These are phyloP conservation scores for Solanum pinnatisectum DNA, from an alignment of 257 asterid species.

Conservation along the genomic window DNA sequence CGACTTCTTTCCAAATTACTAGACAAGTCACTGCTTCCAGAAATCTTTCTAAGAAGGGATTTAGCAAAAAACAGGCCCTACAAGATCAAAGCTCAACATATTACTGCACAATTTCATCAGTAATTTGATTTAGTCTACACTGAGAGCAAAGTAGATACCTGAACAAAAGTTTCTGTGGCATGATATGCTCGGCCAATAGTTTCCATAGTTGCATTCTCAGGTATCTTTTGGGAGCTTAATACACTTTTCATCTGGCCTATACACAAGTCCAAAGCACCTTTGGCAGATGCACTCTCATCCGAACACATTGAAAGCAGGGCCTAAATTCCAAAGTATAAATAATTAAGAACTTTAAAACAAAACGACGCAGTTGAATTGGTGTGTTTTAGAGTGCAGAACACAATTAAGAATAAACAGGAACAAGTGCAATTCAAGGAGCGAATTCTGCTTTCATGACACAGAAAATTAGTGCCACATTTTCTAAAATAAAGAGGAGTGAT, in stretches of 20 bases:
- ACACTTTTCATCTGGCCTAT: constrained; percentile 76
- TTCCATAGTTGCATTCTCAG: constrained; percentile 88
- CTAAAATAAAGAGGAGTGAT: background rate
- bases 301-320: constrained; percentile 80
- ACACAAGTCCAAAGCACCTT: constrained; percentile 90
- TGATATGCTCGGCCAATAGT: constrained; percentile 89
- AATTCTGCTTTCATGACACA: background rate
- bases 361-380: background rate
- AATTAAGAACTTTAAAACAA: background rate
- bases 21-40: constrained; percentile 66
- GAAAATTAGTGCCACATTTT: background rate
- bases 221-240: constrained; percentile 70
- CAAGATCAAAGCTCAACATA: constrained; percentile 15
- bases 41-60: constrained; percentile 76
- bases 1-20: constrained; percentile 68
- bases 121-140: constrained; percentile 7
- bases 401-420: background rate
- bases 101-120: background rate
- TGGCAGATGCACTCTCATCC: constrained; percentile 76
- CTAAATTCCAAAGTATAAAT: constrained; percentile 27
- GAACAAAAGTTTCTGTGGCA: constrained; percentile 94
- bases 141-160: constrained; percentile 38
- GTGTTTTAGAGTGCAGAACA: background rate
- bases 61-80: constrained; percentile 82
- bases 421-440: background rate